A percentile compares a stretch with the other conserved stretches of the same genome.
Evolutionary conservation across 345 rosid genomes (phyloP).

Genomic region (Salix viminalis): DNA sequence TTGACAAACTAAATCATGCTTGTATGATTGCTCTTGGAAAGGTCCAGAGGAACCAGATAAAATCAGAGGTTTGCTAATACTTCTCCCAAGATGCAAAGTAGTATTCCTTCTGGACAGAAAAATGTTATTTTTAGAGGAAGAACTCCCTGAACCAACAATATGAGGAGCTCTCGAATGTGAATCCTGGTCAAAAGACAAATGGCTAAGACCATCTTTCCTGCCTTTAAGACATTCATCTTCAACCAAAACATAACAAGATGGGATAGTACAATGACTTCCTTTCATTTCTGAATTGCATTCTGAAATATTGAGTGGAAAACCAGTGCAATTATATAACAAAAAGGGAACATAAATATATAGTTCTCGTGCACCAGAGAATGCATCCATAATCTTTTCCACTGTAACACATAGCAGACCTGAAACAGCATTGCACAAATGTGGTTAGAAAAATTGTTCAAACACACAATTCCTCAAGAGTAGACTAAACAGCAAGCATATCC

Average conservation of each 20-base stretch:
- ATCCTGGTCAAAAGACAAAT: constrained; percentile 49
- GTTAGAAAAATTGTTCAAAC: constrained; percentile 12
- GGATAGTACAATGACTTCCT: constrained; percentile 46
- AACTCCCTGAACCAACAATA: constrained; percentile 30
- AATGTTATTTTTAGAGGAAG: constrained; percentile 37
- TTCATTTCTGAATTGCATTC: constrained; percentile 50
- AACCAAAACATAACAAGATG: constrained; percentile 64
- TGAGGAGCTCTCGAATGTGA: constrained; percentile 27
- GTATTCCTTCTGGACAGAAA: constrained; percentile 27
- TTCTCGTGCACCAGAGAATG: constrained; percentile 83
- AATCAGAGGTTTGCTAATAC: constrained; percentile 30
- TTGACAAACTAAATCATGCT: constrained; percentile 24
- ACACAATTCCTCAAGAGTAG: constrained; percentile 5
- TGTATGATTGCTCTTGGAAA: constrained; percentile 19
- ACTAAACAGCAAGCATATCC: constrained; percentile 4
- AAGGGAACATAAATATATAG: constrained; percentile 71
- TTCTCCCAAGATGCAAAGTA: constrained; percentile 27
- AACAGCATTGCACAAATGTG: constrained; percentile 10
- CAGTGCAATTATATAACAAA: constrained; percentile 75
- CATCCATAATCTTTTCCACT: constrained; percentile 77
- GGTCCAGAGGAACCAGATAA: constrained; percentile 26
- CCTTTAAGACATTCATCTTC: constrained; percentile 48
- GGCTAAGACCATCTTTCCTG: constrained; percentile 60
- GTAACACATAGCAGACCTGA: constrained; percentile 62
- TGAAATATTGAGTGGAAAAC: constrained; percentile 62